A percentile compares a stretch with the other conserved stretches of the same genome.
Conservation (phyloP, 2,329 filamentous ascomycete species). For the Cordyceps farinosa region DNA sequence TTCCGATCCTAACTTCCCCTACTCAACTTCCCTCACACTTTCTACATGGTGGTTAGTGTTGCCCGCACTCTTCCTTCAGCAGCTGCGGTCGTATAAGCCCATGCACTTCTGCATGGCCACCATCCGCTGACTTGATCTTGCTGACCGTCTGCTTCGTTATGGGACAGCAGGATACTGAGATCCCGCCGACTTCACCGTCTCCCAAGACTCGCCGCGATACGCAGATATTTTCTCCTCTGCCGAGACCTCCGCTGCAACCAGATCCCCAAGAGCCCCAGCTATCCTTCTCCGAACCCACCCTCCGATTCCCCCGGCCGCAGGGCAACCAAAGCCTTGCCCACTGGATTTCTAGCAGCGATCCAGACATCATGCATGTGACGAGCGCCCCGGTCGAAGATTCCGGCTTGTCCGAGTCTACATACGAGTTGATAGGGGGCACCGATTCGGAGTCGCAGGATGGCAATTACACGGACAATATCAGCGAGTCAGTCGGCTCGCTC, state of each 20-base stretch:
- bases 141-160: slow-evolving; percentile 43
- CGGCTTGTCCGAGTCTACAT: slow-evolving; percentile 53
- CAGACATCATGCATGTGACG: slow-evolving; percentile 52
- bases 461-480: slow-evolving; percentile 44
- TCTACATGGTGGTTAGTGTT: slow-evolving; percentile 25
- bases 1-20: background rate
- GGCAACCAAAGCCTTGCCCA: slow-evolving; percentile 54
- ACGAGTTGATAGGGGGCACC: slow-evolving; percentile 52
- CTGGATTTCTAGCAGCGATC: slow-evolving; percentile 57
- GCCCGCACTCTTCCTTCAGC: slow-evolving; percentile 10
- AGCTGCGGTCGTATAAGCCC: background rate
- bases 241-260: slow-evolving; percentile 24
- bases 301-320: slow-evolving; percentile 55
- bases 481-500: slow-evolving; percentile 49
- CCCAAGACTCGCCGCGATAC: slow-evolving; percentile 27
- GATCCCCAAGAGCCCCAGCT: slow-evolving; percentile 21
- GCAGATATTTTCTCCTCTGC: slow-evolving; percentile 25
- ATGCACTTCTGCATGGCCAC: slow-evolving; percentile 6
- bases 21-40: background rate
- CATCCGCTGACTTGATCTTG: background rate
- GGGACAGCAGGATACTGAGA: slow-evolving; percentile 43
- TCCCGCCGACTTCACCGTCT: slow-evolving; percentile 27
- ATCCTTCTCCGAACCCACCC: slow-evolving; percentile 45
- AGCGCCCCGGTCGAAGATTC: slow-evolving; percentile 44
- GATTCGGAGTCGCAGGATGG: slow-evolving; percentile 53